phyloP scores from a whole-genome alignment of 2,329 filamentous ascomycete genomes.

The Beauveria varroae region DNA sequence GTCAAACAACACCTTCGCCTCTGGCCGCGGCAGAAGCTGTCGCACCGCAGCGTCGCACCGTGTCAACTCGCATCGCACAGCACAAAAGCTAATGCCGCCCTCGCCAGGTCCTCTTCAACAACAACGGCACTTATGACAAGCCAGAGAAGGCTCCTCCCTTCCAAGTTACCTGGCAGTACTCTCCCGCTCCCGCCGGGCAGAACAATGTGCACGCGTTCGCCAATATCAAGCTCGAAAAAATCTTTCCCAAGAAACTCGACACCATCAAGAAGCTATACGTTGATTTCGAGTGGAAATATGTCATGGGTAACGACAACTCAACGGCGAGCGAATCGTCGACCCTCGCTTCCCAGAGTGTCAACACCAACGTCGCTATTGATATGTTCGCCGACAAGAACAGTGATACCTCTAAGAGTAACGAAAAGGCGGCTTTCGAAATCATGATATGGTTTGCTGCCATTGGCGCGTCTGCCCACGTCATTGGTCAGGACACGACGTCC shows the following conservation, averaged over 20 bases:
- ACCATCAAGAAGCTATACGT: conserved; percentile 33
- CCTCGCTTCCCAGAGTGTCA: conserved; percentile 30
- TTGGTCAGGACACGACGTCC: conserved; percentile 30
- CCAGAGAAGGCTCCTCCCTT: conserved; percentile 39
- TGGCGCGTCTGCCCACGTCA: conserved; percentile 38
- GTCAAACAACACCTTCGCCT: conserved; percentile 18
- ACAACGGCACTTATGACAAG: conserved; percentile 43
- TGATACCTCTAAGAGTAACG: conserved; percentile 30
- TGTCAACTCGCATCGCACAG: not conserved
- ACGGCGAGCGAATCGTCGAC: conserved; percentile 28
- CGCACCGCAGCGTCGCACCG: conserved; percentile 1
- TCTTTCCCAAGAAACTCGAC: conserved; percentile 35
- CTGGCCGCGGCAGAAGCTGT: not conserved
- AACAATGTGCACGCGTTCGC: conserved; percentile 48
- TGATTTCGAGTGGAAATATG: conserved; percentile 43
- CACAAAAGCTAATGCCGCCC: conserved; percentile 7
- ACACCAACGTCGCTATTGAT: conserved; percentile 51
- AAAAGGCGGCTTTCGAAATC: conserved; percentile 41
- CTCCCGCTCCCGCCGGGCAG: conserved; percentile 25
- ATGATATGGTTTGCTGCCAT: conserved; percentile 50
- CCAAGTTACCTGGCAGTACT: conserved; percentile 46
- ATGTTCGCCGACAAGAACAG: conserved; percentile 47
- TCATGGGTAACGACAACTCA: conserved; percentile 31
- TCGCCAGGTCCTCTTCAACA: conserved; percentile 37
- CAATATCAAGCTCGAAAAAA: conserved; percentile 41